These are phyloP conservation scores for Ceratonia siliqua DNA, from an alignment of 306 rosid species.

Conservation along the genomic window DNA sequence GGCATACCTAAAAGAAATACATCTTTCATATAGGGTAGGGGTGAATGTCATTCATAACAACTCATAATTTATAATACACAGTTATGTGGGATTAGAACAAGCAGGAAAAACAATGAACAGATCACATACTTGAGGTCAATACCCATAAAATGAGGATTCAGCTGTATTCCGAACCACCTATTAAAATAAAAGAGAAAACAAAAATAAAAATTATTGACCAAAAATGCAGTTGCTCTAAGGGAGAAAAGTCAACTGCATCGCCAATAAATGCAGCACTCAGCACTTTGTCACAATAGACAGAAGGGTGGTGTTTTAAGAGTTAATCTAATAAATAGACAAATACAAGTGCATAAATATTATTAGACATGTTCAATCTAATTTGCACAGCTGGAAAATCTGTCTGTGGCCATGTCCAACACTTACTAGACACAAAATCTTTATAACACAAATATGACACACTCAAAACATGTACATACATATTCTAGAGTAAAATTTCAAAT, in stretches of 20 bases:
- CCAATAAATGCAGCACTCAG: slow-evolving; percentile 8
- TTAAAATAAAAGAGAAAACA: slow-evolving; percentile 32
- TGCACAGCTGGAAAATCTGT: background rate
- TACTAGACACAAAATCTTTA: slow-evolving; percentile 8
- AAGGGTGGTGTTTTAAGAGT: background rate
- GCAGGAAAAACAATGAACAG: slow-evolving; percentile 27
- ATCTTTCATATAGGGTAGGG: background rate
- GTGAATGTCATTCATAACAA: background rate
- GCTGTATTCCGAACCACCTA: slow-evolving; percentile 98
- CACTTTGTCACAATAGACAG: background rate
- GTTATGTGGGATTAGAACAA: slow-evolving; percentile 14
- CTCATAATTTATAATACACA: slow-evolving; percentile 16
- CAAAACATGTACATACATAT: background rate
- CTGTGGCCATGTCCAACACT: background rate
- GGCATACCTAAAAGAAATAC: background rate
- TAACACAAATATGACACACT: background rate
- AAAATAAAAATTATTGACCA: slow-evolving; percentile 26
- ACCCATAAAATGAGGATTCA: slow-evolving; percentile 87
- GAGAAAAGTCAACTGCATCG: slow-evolving; percentile 19
- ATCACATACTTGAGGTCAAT: slow-evolving; percentile 96
- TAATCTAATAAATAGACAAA: background rate
- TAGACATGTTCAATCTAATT: background rate
- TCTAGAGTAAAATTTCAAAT: background rate
- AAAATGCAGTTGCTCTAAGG: slow-evolving; percentile 13
- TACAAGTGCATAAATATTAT: background rate